Conservation (phyloP, 2,329 filamentous ascomycete genomes). For the Mycosphaerella arachidis region DNA sequence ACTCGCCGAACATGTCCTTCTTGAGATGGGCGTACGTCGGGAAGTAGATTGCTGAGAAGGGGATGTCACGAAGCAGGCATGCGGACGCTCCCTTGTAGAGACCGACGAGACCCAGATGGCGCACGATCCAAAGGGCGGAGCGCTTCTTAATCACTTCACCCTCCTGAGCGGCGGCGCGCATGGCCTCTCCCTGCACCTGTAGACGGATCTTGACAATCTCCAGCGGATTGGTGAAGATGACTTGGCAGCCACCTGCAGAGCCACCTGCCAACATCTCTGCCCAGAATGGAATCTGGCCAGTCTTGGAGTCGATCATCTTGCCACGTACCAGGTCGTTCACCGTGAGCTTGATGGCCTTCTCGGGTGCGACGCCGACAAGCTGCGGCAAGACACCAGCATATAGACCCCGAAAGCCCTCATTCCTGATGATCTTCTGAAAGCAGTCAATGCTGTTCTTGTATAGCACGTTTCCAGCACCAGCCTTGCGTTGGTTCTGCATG, state of each 20-base stretch:
- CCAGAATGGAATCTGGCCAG: constrained; percentile 64
- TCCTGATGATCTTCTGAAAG: constrained; percentile 84
- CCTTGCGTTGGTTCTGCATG: constrained; percentile 91
- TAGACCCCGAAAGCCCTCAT: constrained; percentile 82
- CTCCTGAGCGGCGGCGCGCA: constrained; percentile 66
- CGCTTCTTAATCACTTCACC: constrained; percentile 77
- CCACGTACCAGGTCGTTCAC: constrained; percentile 90
- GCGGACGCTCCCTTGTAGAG: constrained; percentile 96
- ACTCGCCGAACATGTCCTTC: constrained; percentile 88
- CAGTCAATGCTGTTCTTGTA: constrained; percentile 99
- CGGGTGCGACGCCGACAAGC: constrained; percentile 94
- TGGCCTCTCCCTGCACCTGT: constrained; percentile 93
- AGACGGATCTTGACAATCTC: constrained; percentile 99
- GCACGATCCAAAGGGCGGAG: constrained; percentile 96
- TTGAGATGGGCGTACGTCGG: constrained; percentile 94
- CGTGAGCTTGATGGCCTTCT: constrained; percentile 98
- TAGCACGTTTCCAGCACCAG: constrained; percentile 74
- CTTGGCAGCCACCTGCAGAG: constrained; percentile 87
- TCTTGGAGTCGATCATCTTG: constrained; percentile 67
- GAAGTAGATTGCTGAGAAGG: constrained; percentile 99
- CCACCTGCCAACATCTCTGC: constrained; percentile 85
- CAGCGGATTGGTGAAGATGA: constrained; percentile 94
- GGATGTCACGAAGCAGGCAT: constrained; percentile 90
- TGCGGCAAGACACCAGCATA: constrained; percentile 95
- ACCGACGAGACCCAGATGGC: constrained; percentile 87